Base-by-base conservation (phyloP, 1,284 basidiomycete genomes). In the Malassezia brasiliensis region DNA sequence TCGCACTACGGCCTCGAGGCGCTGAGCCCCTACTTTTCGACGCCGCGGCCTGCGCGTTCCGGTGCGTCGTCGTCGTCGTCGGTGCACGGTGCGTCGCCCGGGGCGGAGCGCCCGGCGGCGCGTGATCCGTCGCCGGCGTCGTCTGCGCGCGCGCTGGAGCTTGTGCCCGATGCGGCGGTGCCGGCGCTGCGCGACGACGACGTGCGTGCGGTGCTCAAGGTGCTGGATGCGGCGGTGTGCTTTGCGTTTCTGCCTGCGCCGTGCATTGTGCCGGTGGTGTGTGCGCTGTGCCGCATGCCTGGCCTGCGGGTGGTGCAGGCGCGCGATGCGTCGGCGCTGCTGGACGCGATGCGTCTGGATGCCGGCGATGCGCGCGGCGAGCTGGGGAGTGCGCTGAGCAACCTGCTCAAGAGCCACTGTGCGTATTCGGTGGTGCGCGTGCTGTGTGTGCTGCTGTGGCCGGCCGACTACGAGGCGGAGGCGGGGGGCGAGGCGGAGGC, bases 1-100 rank as follows among this genome's bases (percentile, higher is more conserved):
- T 68, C 68, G 28, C 71, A 68, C 57, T 74, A 69, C 41, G 72
- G 68, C 28, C 53, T 71, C 32, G 68, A 74, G 39, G 56, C 53
- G 35, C 62, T 63, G 42, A 65, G 56, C 37, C 59, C 65, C 3
- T 66, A 63, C 52, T 47, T 58, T 22, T 54, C 58, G 35, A 61
- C 61, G 3, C 65, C 67, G 0, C 61, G 60, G 14, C 22, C 47
- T 1, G 15, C 19, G 15, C 19, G 19, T 4, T 2, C 22, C 8
- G 10, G n/a, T 5, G 36, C 4, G n/a, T 14, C 11, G 11, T 5
- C 9, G 11, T 5, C 9, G 25, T 28, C 25, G 25, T 28, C 25
- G 25, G 25, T 7, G 25, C 25, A 7, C 25, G 25, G 25, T 7
- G 25, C 25, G 25, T 28, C 25, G 25, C 25, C 25, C 25, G 25